These are phyloP conservation scores for Candida quercuum DNA, from an alignment of 805 yeast genomes.

Conservation along the genomic window DNA sequence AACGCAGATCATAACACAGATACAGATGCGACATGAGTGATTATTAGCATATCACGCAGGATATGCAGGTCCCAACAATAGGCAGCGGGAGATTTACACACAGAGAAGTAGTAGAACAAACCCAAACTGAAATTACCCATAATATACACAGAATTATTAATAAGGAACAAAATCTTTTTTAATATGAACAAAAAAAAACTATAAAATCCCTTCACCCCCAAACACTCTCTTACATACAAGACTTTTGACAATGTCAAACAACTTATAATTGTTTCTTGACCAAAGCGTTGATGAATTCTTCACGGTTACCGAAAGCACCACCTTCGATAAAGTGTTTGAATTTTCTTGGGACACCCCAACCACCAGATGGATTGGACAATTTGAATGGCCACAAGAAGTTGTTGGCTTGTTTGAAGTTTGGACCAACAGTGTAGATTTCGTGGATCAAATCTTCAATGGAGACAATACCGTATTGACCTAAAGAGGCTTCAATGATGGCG, in stretches of 20 bases:
- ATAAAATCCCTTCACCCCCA: background rate
- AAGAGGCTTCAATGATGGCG: conserved; percentile 78
- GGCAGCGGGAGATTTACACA: too few relatives aligned
- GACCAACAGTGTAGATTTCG: conserved; percentile 95
- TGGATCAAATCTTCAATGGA: conserved; percentile 93
- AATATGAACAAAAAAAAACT: background rate
- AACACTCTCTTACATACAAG: background rate
- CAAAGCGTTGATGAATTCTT: conserved; percentile 89
- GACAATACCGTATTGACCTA: conserved; percentile 90
- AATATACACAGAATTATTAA: background rate
- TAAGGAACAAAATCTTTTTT: conserved; percentile 1
- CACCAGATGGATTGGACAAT: conserved; percentile 95
- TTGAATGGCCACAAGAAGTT: conserved; percentile 98
- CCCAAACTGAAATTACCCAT: background rate
- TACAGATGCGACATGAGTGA: too few relatives aligned
- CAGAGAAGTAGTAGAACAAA: background rate
- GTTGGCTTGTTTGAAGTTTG: conserved; percentile 98
- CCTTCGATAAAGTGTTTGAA: conserved; percentile 97
- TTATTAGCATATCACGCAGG: too few relatives aligned
- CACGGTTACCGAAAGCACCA: conserved; percentile 99
- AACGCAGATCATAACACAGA: too few relatives aligned
- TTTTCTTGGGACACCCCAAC: conserved; percentile 96
- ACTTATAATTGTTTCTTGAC: conserved; percentile 46
- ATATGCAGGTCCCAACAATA: too few relatives aligned
- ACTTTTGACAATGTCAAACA: conserved; percentile 1